Evolutionary conservation across 1,284 basidiomycete genomes (phyloP).

Genomic region (Malassezia psittaci): DNA sequence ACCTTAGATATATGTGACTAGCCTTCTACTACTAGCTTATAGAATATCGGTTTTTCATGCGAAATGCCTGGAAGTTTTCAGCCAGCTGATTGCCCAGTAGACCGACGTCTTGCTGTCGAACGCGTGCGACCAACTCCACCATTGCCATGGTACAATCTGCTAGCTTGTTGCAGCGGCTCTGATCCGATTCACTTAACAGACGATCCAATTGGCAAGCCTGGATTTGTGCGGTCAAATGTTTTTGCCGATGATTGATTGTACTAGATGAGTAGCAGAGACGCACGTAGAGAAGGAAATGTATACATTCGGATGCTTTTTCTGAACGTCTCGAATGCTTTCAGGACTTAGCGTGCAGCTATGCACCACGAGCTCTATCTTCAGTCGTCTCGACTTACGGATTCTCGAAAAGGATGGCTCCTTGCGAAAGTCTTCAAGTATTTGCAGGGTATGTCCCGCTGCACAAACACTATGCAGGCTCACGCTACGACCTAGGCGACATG

Average conservation of each 20-base stretch:
- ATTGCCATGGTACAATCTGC: not conserved
- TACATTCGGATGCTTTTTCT: slow-evolving; percentile 29
- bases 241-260: slow-evolving; percentile 35
- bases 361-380: slow-evolving; percentile 17
- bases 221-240: slow-evolving; percentile 21
- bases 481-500: slow-evolving; percentile 24
- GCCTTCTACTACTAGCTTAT: not conserved
- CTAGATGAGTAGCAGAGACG: not conserved
- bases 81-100: not conserved
- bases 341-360: slow-evolving; percentile 41
- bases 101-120: not conserved
- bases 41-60: not conserved
- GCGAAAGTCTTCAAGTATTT: slow-evolving; percentile 17
- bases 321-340: slow-evolving; percentile 26
- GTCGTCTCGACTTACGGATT: not conserved
- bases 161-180: slow-evolving; percentile 10
- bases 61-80: not conserved
- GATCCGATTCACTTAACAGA: slow-evolving; percentile 36
- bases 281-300: slow-evolving; percentile 37
- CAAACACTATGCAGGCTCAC: slow-evolving; percentile 43
- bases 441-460: slow-evolving; percentile 28
- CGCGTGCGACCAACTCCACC: not conserved
- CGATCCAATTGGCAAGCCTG: slow-evolving; percentile 19
- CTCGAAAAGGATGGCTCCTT: slow-evolving; percentile 16
- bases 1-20: too few species aligned